Base-by-base conservation (phyloP, 306 rosid species). In the Potentilla sterilis region DNA sequence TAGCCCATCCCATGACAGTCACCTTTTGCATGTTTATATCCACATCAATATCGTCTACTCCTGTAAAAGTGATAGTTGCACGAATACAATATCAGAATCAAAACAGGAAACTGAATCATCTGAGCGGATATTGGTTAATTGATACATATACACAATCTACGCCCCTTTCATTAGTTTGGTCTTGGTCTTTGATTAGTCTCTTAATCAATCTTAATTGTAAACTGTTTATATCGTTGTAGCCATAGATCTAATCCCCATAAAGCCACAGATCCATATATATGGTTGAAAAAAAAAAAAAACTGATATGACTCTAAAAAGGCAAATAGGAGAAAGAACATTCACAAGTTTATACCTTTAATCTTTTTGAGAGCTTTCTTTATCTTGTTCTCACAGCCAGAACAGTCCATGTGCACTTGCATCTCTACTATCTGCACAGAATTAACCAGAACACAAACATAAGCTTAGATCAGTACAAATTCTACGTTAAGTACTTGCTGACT, bases 1-100 rank as follows among this genome's bases (percentile, higher is more conserved):
- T 79, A 19, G 86, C 88, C 93, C 91, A 89, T 64, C 97, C 97
- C 86, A 84, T 89, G n/a, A 92, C 97, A 0, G 93, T 86, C 61
- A 92, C 93, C 83, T 89, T 92, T 54, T 92, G 97, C 87, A 84
- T 77, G 69, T 70, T 72, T 51, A 82, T 75, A 80, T 92, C 86
- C 75, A 88, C 85, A 12, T 87, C 89, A 19, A 92, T 86, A 54
- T 78, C 81, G 41, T 89, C 87, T 40, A 92, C 91, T 52, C 97
- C 97, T 90, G 76, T 35, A 6, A 47, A 38, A 35, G 15, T 40
- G 38, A 78, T 40, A 6, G 28, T 40, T n/a, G 2, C 40, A 5
- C 10, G 46, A 7, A 15, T 15, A 9, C 8, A n/a, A 40, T 66
- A 6, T 6, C 9, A 65, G 6, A 8, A 51, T 19, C 77, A 28